Conservation (phyloP, 2,329 filamentous ascomycete genomes). For the Aureobasidium vineae region DNA sequence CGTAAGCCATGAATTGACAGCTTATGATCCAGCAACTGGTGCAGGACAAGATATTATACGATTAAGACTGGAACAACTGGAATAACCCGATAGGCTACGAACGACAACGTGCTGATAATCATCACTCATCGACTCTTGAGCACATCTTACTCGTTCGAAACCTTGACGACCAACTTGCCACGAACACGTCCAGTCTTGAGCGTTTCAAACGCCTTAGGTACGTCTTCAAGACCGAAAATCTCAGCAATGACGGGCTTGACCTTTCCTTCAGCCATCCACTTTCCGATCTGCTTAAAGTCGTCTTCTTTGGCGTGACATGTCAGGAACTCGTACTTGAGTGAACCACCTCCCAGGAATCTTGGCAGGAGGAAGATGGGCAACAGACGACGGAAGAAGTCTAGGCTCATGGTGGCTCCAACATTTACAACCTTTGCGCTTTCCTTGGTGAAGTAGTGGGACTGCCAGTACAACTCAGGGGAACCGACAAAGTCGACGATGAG, state of each 20-base stretch:
- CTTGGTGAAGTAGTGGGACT: slow-evolving; percentile 53
- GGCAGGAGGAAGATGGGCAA: slow-evolving; percentile 47
- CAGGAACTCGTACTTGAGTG: slow-evolving; percentile 45
- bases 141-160: slow-evolving; percentile 23
- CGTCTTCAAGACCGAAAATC: slow-evolving; percentile 56
- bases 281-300: slow-evolving; percentile 51
- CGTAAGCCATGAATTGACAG: background rate
- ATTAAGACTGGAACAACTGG: background rate
- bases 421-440: slow-evolving; percentile 54
- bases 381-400: slow-evolving; percentile 37
- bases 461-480: slow-evolving; percentile 53
- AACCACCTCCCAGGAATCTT: slow-evolving; percentile 52
- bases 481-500: slow-evolving; percentile 61
- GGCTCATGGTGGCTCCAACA: slow-evolving; percentile 46
- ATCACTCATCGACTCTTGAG: background rate
- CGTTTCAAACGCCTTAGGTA: slow-evolving; percentile 57
- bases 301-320: slow-evolving; percentile 41
- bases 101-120: background rate
- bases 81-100: background rate
- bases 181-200: slow-evolving; percentile 55
- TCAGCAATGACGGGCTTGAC: slow-evolving; percentile 57
- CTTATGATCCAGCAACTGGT: background rate
- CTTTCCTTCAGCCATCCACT: slow-evolving; percentile 59
- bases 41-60: background rate
- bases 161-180: slow-evolving; percentile 58